Evolutionary conservation across 805 yeast species (phyloP).

Genomic region (Saturnispora serradocipensis): DNA sequence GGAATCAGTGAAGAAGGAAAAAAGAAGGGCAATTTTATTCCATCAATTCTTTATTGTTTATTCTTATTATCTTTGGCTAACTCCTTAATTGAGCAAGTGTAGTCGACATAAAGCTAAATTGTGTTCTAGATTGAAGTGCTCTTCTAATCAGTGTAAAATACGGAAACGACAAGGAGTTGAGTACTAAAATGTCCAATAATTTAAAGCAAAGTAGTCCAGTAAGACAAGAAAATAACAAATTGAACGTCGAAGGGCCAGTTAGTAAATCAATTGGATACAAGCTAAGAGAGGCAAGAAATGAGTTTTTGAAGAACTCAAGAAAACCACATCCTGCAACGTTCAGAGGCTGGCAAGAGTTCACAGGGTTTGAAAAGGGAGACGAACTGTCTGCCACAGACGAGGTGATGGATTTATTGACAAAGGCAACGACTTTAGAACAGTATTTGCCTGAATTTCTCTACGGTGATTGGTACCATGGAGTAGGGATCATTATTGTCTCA

Average conservation of each 20-base stretch:
- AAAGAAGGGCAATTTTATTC: background rate
- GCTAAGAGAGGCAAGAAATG: slow-evolving; percentile 13
- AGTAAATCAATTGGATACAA: slow-evolving; percentile 21
- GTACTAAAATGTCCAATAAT: background rate
- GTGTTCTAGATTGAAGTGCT: background rate
- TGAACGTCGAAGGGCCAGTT: slow-evolving; percentile 22
- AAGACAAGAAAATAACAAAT: background rate
- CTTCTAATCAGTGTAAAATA: background rate
- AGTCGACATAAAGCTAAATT: background rate
- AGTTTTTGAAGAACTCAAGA: slow-evolving; percentile 26
- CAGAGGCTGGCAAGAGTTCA: slow-evolving; percentile 92
- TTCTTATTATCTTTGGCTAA: background rate
- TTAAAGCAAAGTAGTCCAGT: background rate
- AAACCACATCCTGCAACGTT: slow-evolving; percentile 54
- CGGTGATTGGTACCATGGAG: slow-evolving; percentile 96
- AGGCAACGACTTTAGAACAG: slow-evolving; percentile 66
- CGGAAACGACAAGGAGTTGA: background rate
- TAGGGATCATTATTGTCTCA: slow-evolving; percentile 59
- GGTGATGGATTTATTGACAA: slow-evolving; percentile 56
- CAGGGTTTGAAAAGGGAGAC: slow-evolving; percentile 73
- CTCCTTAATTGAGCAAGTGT: background rate
- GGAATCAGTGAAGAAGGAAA: background rate
- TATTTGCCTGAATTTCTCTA: slow-evolving; percentile 65
- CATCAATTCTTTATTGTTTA: background rate
- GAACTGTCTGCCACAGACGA: slow-evolving; percentile 59